Evolutionary conservation across 345 rosid species (phyloP), one percentile per base, ranked within the genome.

Genomic region (Eutrema yunnanense): DNA sequence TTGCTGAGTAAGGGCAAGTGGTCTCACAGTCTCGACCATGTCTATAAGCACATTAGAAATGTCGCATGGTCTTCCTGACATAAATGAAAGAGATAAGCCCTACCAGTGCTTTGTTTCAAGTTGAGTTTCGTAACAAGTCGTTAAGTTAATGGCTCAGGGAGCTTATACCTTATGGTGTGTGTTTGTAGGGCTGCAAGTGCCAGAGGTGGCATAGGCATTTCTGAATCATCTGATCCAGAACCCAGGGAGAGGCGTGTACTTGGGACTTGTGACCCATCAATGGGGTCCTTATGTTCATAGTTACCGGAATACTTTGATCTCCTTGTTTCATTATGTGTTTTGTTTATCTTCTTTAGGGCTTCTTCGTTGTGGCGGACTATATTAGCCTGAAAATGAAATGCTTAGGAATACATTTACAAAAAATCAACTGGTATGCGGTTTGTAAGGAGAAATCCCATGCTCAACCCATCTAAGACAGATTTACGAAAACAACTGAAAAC

Each of bases 21-120:
- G 98, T 62, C 79, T 87, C 57, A 86, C 84, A 32, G 96, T 92
- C 44, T 82, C 92, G 29, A 90, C 92, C 75, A 94, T 81, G 75
- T 90, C 96, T 7, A 69, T 64, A 58, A 94, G 84, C 58, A 94
- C 92, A 71, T 78, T 84, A 77, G 92, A 87, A 80, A 89, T 87
- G 80, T 78, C 86, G 87, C 94, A 88, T 0, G 97, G 96, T 86
- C 94, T 93, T 90, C 90, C 97, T 90, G 89, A 89, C 96, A 86
- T 66, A 79, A 86, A 84, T 67, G 73, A 68, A 79, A 65, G 78
- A 59, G 83, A 83, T 83, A 76, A 86, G 84, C 74, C 26, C 29
- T 52, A 53, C 71, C 10, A 37, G 22, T 12, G 5, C 12, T 50
- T 71, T 47, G 48, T 22, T 61, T 71, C 22, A 58, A 60, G 12